Conservation (phyloP, 2,329 filamentous ascomycete genomes). For the Microascus cirrosus region DNA sequence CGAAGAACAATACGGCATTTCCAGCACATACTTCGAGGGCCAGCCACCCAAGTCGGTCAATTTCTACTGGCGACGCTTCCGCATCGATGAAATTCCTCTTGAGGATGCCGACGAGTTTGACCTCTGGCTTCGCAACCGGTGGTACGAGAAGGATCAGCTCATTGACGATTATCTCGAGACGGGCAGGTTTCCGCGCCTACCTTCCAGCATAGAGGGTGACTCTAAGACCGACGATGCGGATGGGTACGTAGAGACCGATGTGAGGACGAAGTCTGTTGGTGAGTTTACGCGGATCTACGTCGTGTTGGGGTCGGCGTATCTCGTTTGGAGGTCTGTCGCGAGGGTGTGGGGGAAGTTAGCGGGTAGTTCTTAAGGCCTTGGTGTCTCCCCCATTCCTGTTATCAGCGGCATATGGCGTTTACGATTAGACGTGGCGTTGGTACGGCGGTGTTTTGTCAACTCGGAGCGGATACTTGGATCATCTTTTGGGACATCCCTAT, state of each 20-base stretch:
- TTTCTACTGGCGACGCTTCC: slow-evolving; percentile 89
- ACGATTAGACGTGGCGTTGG: background rate
- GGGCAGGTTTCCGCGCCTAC: slow-evolving; percentile 58
- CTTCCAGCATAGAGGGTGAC: background rate
- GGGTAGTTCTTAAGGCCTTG: background rate
- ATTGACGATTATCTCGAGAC: slow-evolving; percentile 73
- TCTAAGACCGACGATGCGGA: slow-evolving; percentile 38
- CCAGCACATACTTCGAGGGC: slow-evolving; percentile 80
- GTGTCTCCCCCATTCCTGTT: background rate
- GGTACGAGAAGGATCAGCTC: slow-evolving; percentile 85
- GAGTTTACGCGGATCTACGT: slow-evolving; percentile 45
- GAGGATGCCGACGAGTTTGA: slow-evolving; percentile 67
- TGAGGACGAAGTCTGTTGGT: slow-evolving; percentile 39
- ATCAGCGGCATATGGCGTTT: background rate
- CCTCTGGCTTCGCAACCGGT: slow-evolving; percentile 71
- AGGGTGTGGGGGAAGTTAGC: slow-evolving; percentile 12
- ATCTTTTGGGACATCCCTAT: background rate
- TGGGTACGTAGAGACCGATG: slow-evolving; percentile 45
- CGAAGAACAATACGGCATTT: slow-evolving; percentile 82
- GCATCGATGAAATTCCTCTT: slow-evolving; percentile 68
- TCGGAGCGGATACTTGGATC: background rate
- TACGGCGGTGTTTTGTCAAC: background rate
- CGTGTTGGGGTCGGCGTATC: slow-evolving; percentile 30
- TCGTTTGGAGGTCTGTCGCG: slow-evolving; percentile 27
- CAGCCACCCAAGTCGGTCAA: slow-evolving; percentile 90